These are phyloP conservation scores for Chaetomiaceae sp. DNA, from an alignment of 2,329 filamentous ascomycete genomes.

Conservation along the genomic window DNA sequence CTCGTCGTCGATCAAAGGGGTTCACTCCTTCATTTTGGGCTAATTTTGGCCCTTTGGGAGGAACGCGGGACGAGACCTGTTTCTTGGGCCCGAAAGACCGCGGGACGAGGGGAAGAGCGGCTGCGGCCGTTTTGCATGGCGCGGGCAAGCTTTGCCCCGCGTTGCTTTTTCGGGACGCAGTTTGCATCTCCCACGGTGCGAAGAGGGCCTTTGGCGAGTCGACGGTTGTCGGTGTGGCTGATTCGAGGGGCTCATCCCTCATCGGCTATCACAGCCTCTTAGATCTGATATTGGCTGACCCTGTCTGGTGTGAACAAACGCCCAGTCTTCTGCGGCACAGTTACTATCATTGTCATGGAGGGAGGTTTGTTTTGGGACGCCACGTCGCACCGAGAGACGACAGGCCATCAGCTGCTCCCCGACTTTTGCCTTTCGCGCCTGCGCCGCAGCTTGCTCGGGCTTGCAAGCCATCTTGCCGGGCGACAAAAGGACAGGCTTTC, in stretches of 20 bases:
- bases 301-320: background rate
- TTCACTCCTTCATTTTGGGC: conserved; percentile 15
- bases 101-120: background rate
- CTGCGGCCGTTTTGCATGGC: conserved; percentile 12
- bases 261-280: background rate
- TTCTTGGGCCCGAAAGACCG: background rate
- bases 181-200: conserved; percentile 14
- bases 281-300: background rate
- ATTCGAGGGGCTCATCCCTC: background rate
- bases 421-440: background rate
- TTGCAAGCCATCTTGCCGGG: too few relatives aligned
- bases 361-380: too few relatives aligned
- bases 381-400: too few relatives aligned
- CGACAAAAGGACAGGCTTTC: too few relatives aligned
- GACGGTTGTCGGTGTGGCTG: conserved; percentile 5
- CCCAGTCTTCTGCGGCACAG: background rate
- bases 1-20: conserved; percentile 3
- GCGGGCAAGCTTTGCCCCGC: conserved; percentile 2
- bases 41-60: too few relatives aligned
- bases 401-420: too few relatives aligned
- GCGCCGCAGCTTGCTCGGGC: background rate
- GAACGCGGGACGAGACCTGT: background rate
- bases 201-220: too few relatives aligned
- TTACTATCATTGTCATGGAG: too few relatives aligned
- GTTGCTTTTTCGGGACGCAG: conserved; percentile 5